These are phyloP conservation scores for Hyaloscypha hepaticicola DNA, from an alignment of 495 filamentous ascomycete species.

Conservation along the genomic window DNA sequence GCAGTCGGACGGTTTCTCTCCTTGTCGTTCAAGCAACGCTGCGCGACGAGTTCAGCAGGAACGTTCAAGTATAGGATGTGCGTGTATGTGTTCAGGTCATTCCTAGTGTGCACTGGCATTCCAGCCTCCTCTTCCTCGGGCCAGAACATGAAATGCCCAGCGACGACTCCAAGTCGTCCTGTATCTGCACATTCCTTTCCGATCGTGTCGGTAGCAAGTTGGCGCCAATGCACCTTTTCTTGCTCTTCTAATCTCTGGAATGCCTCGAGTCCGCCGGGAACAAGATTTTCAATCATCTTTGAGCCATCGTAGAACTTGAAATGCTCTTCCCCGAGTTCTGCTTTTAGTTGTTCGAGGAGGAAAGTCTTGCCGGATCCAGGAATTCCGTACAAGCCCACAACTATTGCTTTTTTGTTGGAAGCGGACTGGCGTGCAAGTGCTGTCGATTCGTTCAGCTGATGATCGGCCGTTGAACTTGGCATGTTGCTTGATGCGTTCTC, in stretches of 20 bases:
- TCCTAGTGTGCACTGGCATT: constrained; percentile 42
- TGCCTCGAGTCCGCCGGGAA: constrained; percentile 49
- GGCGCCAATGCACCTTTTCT: constrained; percentile 43
- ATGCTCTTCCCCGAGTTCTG: constrained; percentile 35
- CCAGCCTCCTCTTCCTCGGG: constrained; percentile 37
- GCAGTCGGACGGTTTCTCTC: constrained; percentile 37
- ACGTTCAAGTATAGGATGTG: constrained; percentile 62
- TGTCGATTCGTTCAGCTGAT: constrained; percentile 24
- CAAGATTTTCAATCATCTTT: constrained; percentile 45
- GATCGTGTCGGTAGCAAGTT: constrained; percentile 51
- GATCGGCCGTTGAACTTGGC: constrained; percentile 26
- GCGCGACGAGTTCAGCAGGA: constrained; percentile 35
- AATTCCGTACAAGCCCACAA: constrained; percentile 62
- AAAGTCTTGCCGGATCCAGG: constrained; percentile 61
- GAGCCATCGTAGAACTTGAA: constrained; percentile 57
- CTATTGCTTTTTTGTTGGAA: constrained; percentile 23
- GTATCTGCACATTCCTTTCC: constrained; percentile 37
- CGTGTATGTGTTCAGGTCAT: constrained; percentile 51
- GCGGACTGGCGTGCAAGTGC: constrained; percentile 21
- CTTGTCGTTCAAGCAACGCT: constrained; percentile 42
- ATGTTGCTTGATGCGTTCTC: constrained; percentile 32
- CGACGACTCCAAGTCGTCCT: constrained; percentile 48
- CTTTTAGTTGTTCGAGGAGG: constrained; percentile 45
- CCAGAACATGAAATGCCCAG: constrained; percentile 65
- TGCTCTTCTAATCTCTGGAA: constrained; percentile 48